A percentile compares a stretch with the other conserved stretches of the same genome.
Conservation (phyloP, 2,329 filamentous ascomycete species). For the Alternaria dauci region DNA sequence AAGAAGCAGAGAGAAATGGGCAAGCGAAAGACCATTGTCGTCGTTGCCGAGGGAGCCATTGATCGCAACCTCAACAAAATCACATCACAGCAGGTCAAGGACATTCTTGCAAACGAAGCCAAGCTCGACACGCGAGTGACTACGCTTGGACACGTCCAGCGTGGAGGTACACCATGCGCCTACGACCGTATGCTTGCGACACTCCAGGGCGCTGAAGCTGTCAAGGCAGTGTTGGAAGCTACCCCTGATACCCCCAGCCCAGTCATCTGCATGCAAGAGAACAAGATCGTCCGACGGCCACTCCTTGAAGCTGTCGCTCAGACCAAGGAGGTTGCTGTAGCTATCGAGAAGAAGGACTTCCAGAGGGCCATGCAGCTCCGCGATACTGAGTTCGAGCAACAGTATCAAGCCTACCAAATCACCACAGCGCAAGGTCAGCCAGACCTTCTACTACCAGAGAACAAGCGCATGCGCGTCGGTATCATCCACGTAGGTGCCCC, state of each 20-base stretch:
- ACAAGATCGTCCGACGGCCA: slow-evolving; percentile 92
- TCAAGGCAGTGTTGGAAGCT: slow-evolving; percentile 45
- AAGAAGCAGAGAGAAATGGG: slow-evolving; percentile 81
- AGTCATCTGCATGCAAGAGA: slow-evolving; percentile 96
- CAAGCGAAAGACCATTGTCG: slow-evolving; percentile 97
- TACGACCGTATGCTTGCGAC: slow-evolving; percentile 95
- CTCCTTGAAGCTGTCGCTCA: slow-evolving; percentile 87
- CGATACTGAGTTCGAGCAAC: slow-evolving; percentile 92
- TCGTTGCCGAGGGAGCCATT: slow-evolving; percentile 91
- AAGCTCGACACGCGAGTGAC: slow-evolving; percentile 92
- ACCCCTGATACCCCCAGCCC: slow-evolving; percentile 89
- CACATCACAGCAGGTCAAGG: slow-evolving; percentile 79
- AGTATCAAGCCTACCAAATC: slow-evolving; percentile 88
- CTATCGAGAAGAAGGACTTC: slow-evolving; percentile 87
- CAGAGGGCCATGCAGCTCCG: slow-evolving; percentile 85
- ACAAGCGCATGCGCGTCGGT: slow-evolving; percentile 89
- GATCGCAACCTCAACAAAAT: slow-evolving; percentile 80
- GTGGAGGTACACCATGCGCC: slow-evolving; percentile 88
- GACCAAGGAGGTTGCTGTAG: slow-evolving; percentile 83
- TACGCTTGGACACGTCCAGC: slow-evolving; percentile 95
- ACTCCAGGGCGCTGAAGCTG: slow-evolving; percentile 68
- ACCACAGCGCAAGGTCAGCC: slow-evolving; percentile 84
- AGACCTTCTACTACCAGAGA: slow-evolving; percentile 70
- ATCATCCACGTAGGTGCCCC: slow-evolving; percentile 98
- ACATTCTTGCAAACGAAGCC: slow-evolving; percentile 82